A percentile compares a stretch with the other conserved stretches of the same genome.
Conservation (phyloP, 2,329 filamentous ascomycete species). For the Phialemoniopsis sp. region DNA sequence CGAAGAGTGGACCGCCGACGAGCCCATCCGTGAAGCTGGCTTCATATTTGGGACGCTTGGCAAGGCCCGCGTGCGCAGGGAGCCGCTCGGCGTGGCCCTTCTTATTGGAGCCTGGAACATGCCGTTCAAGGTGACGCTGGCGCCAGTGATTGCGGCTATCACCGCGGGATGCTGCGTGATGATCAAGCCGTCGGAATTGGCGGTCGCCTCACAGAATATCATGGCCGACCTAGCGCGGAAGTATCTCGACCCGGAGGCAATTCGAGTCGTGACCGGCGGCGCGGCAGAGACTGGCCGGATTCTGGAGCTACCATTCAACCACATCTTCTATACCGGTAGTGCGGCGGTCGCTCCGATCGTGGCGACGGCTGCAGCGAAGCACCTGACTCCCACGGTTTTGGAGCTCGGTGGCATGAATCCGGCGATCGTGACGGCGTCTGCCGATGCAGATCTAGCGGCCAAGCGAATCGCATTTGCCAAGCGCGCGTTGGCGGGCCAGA, state of each 20-base stretch:
- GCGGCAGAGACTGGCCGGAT: conserved; percentile 28
- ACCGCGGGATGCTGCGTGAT: conserved; percentile 34
- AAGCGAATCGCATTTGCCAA: conserved; percentile 37
- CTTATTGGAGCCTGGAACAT: conserved; percentile 44
- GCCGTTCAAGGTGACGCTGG: conserved; percentile 29
- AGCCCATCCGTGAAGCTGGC: conserved; percentile 14
- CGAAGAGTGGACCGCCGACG: conserved; percentile 32
- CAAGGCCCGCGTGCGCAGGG: conserved; percentile 28
- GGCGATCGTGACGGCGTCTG: conserved; percentile 32
- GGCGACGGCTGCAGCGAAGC: conserved; percentile 32
- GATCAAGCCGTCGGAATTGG: conserved; percentile 39
- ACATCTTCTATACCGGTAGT: conserved; percentile 42
- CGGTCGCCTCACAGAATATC: conserved; percentile 24
- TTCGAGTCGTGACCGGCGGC: conserved; percentile 28
- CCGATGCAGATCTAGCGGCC: conserved; percentile 35
- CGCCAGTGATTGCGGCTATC: conserved; percentile 35
- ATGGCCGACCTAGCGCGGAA: conserved; percentile 31
- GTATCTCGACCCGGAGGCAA: conserved; percentile 34
- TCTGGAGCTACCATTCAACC: conserved; percentile 31
- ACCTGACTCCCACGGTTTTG: conserved; percentile 37
- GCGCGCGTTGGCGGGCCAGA: conserved; percentile 35
- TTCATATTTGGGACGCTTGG: conserved; percentile 23
- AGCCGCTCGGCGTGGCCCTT: conserved; percentile 37
- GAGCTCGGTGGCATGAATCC: conserved; percentile 42
- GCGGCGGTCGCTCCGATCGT: conserved; percentile 29